phyloP scores from a whole-genome alignment of 257 asterid species.

The Datura wrightii region DNA sequence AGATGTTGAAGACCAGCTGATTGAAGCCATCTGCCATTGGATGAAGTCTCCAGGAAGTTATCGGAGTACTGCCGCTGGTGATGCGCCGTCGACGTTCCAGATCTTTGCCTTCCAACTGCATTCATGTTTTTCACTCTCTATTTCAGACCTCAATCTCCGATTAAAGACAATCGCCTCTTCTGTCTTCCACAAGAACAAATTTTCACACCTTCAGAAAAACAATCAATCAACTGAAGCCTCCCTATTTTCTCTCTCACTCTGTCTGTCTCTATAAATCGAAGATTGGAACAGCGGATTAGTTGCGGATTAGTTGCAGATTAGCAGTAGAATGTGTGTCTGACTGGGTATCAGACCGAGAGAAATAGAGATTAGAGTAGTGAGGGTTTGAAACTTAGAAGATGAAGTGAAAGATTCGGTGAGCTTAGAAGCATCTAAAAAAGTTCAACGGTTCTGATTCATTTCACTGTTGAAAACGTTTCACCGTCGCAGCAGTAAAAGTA shows the following conservation, averaged over 20 bases:
- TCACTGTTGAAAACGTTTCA: not conserved
- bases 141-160: slow-evolving; percentile 32
- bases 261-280: not conserved
- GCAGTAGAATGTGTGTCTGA: slow-evolving; percentile 12
- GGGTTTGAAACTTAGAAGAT: not conserved
- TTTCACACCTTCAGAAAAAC: not conserved
- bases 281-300: not conserved
- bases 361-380: not conserved
- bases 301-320: slow-evolving; percentile 28
- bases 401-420: slow-evolving; percentile 29
- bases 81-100: slow-evolving; percentile 77
- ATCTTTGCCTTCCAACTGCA: slow-evolving; percentile 88
- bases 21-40: slow-evolving; percentile 91
- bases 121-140: slow-evolving; percentile 55
- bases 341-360: not conserved
- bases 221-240: not conserved
- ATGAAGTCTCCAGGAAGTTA: slow-evolving; percentile 68
- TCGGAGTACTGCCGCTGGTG: slow-evolving; percentile 92
- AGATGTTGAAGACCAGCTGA: slow-evolving; percentile 94
- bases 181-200: slow-evolving; percentile 30
- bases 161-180: slow-evolving; percentile 33
- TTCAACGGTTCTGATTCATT: slow-evolving; percentile 41
- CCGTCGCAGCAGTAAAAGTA: slow-evolving; percentile 33
- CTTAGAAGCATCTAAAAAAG: slow-evolving; percentile 20
- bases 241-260: not conserved